phyloP scores from a whole-genome alignment of 2,329 filamentous ascomycete species.

The Hypoxylon sp. region DNA sequence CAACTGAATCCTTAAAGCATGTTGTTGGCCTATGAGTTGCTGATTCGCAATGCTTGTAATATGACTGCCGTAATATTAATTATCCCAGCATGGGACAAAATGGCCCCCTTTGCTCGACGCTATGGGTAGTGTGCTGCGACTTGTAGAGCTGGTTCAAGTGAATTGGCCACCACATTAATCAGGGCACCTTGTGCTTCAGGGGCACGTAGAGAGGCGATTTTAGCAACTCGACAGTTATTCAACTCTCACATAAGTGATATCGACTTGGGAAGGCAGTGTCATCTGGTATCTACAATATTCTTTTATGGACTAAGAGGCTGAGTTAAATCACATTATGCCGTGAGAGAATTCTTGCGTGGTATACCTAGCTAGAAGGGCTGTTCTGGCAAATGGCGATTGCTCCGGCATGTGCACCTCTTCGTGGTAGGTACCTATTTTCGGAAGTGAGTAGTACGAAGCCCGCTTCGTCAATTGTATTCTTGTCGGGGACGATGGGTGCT shows the following conservation, averaged over 20 bases:
- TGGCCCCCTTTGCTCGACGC: not conserved
- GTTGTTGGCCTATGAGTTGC: not conserved
- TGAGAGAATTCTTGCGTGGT: too few species aligned
- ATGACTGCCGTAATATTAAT: not conserved
- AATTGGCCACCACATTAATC: too few species aligned
- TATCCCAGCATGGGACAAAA: not conserved
- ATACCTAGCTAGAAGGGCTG: too few species aligned
- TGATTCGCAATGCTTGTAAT: not conserved
- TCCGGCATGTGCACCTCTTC: too few species aligned
- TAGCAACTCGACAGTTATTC: not conserved
- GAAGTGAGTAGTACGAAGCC: too few species aligned
- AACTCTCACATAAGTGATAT: too few species aligned
- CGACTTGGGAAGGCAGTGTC: too few species aligned
- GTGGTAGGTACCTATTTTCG: too few species aligned
- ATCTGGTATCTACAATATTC: too few species aligned
- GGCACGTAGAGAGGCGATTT: not conserved
- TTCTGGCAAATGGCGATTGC: too few species aligned
- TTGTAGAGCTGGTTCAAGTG: not conserved
- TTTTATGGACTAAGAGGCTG: too few species aligned
- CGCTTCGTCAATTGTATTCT: not conserved
- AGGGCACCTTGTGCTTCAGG: not conserved
- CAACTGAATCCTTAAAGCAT: conserved; percentile 10
- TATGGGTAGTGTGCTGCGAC: not conserved
- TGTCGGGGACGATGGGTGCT: not conserved
- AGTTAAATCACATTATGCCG: too few species aligned